Conservation (phyloP, 208 protist species). For the Spongospora subterranea region DNA sequence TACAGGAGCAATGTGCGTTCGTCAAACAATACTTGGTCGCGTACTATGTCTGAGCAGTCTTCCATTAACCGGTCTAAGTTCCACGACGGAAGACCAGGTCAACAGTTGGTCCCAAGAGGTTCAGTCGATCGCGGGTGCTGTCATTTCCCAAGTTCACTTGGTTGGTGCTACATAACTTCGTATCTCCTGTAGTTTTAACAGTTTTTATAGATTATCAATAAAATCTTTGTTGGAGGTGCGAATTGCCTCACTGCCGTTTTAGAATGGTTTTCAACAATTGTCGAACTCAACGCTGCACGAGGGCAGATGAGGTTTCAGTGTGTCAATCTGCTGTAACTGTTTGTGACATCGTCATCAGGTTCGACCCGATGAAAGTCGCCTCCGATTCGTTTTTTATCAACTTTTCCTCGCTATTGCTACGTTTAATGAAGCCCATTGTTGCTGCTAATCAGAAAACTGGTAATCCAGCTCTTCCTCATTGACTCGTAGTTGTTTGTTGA, state of each 20-base stretch:
- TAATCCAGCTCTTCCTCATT: background rate
- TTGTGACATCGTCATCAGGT: background rate
- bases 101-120: background rate
- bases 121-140: background rate
- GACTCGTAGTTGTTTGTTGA: background rate
- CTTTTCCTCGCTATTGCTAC: background rate
- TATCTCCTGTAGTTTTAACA: no score
- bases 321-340: background rate
- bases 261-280: background rate
- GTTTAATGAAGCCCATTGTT: slow-evolving; percentile 25
- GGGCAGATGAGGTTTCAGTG: slow-evolving; percentile 28
- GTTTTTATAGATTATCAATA: slow-evolving; percentile 49
- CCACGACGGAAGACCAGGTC: background rate
- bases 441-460: background rate
- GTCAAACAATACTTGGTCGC: slow-evolving; percentile 11
- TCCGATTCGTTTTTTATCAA: background rate
- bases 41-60: background rate
- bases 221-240: background rate
- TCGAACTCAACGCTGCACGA: background rate
- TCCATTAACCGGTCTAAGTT: background rate
- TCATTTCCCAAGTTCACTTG: background rate
- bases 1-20: background rate
- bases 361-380: background rate
- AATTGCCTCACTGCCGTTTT: background rate
- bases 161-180: background rate